Conservation (phyloP, 441 rosid species). For the Pelargonium australe region DNA sequence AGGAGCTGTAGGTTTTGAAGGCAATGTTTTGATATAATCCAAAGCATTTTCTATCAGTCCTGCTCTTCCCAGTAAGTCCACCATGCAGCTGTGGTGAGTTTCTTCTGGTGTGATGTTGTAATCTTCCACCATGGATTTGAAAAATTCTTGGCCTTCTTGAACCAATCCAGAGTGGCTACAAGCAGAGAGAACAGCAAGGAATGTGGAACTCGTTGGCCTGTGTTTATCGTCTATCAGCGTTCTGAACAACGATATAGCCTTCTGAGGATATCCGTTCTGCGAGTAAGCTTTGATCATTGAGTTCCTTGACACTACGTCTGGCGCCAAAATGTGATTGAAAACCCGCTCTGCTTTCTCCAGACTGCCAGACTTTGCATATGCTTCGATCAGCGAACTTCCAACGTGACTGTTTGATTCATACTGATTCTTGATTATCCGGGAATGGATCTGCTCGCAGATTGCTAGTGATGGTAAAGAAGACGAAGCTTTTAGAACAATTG, state of each 20-base stretch:
- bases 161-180: slow-evolving; percentile 70
- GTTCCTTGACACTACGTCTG: slow-evolving; percentile 43
- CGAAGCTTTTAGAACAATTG: slow-evolving; percentile 24
- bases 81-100: slow-evolving; percentile 79
- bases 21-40: slow-evolving; percentile 47
- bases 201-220: slow-evolving; percentile 54
- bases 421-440: slow-evolving; percentile 17
- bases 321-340: slow-evolving; percentile 17
- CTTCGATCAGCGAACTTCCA: slow-evolving; percentile 27
- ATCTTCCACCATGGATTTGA: slow-evolving; percentile 52
- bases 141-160: slow-evolving; percentile 54
- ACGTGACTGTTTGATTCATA: slow-evolving; percentile 19
- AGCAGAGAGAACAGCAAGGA: slow-evolving; percentile 71
- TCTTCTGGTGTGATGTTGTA: slow-evolving; percentile 55
- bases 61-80: slow-evolving; percentile 74
- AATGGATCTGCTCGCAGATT: slow-evolving; percentile 26
- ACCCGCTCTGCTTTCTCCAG: slow-evolving; percentile 24
- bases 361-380: slow-evolving; percentile 26
- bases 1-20: slow-evolving; percentile 60
- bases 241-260: slow-evolving; percentile 49
- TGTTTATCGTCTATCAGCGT: slow-evolving; percentile 55
- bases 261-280: slow-evolving; percentile 57
- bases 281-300: slow-evolving; percentile 79
- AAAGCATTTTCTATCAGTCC: slow-evolving; percentile 61
- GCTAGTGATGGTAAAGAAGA: slow-evolving; percentile 26